Percentiles rank a stretch among this genome's conserved stretches.
Evolutionary conservation across 1,139 yeast species (phyloP).

Genomic region (Hemisphaericaspora xylofermentans): DNA sequence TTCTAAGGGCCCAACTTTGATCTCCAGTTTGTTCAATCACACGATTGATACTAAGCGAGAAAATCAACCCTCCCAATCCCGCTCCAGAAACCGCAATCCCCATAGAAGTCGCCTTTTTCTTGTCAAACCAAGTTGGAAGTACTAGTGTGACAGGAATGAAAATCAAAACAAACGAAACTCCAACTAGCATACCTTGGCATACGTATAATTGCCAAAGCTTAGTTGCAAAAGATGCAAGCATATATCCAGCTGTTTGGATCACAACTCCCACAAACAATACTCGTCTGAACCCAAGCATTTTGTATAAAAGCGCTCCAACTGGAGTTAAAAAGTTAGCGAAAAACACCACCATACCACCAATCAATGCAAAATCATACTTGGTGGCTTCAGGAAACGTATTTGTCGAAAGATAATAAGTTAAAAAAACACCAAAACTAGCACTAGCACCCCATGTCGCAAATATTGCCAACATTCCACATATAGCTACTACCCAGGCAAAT

Average conservation of each 20-base stretch:
- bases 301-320: constrained; percentile 35
- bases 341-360: constrained; percentile 65
- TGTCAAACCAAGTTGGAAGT: constrained; percentile 64
- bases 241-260: constrained; percentile 54
- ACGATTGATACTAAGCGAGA: constrained; percentile 48
- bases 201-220: constrained; percentile 63
- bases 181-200: constrained; percentile 68
- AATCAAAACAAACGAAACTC: constrained; percentile 58
- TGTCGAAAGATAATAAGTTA: constrained; percentile 51
- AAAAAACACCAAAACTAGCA: constrained; percentile 67
- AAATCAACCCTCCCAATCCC: constrained; percentile 65
- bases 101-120: constrained; percentile 55
- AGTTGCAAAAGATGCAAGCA: constrained; percentile 65
- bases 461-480: constrained; percentile 47
- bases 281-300: constrained; percentile 33
- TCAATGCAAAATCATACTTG: constrained; percentile 60
- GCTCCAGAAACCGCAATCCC: constrained; percentile 63
- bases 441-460: constrained; percentile 76
- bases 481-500: constrained; percentile 67
- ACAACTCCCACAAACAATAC: constrained; percentile 48
- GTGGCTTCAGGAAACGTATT: constrained; percentile 57
- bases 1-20: constrained; percentile 66
- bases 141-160: constrained; percentile 60
- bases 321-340: constrained; percentile 63
- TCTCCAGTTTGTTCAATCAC: constrained; percentile 51